These are phyloP conservation scores for Neopestalotiopsis clavispora DNA, from an alignment of 2,329 filamentous ascomycete species.

Conservation along the genomic window DNA sequence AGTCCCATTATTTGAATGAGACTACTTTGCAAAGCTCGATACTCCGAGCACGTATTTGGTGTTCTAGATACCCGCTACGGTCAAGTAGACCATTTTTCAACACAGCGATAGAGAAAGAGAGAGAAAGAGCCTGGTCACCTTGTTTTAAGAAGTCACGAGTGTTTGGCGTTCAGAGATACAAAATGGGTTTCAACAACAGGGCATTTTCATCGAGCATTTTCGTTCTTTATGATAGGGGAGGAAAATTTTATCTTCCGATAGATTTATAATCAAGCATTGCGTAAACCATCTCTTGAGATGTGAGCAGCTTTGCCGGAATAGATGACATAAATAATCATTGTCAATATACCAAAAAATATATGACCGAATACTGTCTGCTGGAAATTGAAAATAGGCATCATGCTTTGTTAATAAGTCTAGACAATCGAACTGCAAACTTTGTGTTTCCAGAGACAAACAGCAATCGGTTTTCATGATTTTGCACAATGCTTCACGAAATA, in stretches of 20 bases:
- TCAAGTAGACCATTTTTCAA: conserved; percentile 20
- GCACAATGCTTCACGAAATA: no score
- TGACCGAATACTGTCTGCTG: no score
- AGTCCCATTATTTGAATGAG: neutral
- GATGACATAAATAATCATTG: no score
- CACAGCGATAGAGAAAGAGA: conserved; percentile 11
- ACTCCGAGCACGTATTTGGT: neutral
- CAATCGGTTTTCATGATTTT: no score
- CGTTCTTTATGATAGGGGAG: neutral
- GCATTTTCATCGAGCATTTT: conserved; percentile 7
- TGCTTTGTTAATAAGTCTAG: no score
- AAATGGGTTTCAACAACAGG: conserved; percentile 19
- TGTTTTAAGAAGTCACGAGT: neutral
- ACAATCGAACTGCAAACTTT: no score
- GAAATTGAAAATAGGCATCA: no score
- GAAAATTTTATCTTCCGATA: neutral
- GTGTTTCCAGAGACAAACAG: no score
- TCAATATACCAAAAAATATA: no score
- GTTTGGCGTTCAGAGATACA: conserved; percentile 14
- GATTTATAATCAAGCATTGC: neutral
- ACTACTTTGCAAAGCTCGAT: neutral
- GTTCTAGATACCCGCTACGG: neutral
- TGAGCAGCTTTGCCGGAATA: no score
- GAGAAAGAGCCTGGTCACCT: neutral
- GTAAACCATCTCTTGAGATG: no score